Evolutionary conservation across 169 alveolate genomes (phyloP).

Genomic region (Plasmodium sp.): DNA sequence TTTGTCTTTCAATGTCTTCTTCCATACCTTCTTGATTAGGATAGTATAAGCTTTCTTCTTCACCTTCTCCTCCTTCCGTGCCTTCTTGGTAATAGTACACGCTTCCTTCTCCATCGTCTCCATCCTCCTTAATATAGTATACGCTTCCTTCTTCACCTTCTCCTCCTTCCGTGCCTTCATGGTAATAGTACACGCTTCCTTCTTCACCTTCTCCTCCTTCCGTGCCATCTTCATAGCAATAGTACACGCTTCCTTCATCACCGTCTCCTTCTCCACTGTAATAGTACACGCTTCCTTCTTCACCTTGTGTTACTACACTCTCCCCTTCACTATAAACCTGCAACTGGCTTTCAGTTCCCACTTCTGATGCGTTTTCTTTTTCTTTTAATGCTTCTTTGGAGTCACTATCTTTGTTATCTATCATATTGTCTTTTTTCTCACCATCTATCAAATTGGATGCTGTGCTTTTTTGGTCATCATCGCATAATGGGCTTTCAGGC

Average conservation of each 20-base stretch:
- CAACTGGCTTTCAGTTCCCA: not conserved
- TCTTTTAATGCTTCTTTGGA: not conserved
- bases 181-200: no score
- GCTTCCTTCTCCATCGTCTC: not conserved
- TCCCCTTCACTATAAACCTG: not conserved
- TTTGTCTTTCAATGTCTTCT: not conserved
- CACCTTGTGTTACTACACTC: no score
- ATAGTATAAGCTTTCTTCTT: not conserved
- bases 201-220: not conserved
- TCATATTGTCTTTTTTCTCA: not conserved
- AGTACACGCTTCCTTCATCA: no score
- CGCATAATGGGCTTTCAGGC: not conserved
- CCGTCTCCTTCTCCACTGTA: no score
- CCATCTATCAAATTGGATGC: not conserved
- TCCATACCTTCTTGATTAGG: not conserved
- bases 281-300: no score
- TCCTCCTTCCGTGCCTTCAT: not conserved
- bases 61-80: not conserved
- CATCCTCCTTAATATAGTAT: not conserved
- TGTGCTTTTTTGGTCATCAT: no score
- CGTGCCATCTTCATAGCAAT: not conserved
- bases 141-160: not conserved
- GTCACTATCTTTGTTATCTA: not conserved
- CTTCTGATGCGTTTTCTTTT: not conserved
- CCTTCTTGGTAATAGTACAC: not conserved